These are phyloP conservation scores for Chrysoporthe austroafricana DNA, from an alignment of 2,329 filamentous ascomycete genomes.

Conservation along the genomic window DNA sequence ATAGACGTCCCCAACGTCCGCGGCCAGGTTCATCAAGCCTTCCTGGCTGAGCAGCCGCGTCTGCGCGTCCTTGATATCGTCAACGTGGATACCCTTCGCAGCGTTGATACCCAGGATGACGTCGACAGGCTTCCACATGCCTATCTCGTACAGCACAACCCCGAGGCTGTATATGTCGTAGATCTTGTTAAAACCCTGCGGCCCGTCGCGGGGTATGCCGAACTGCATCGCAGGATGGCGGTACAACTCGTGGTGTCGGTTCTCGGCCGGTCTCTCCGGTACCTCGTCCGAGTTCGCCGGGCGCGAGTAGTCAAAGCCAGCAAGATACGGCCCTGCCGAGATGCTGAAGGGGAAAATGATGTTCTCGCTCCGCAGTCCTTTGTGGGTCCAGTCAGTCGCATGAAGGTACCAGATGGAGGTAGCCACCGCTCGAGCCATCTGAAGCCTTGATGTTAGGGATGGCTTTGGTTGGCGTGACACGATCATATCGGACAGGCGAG, in stretches of 20 bases:
- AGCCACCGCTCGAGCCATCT: slow-evolving; percentile 15
- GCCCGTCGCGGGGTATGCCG: slow-evolving; percentile 31
- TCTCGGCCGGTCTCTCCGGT: slow-evolving; percentile 45
- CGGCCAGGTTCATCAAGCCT: slow-evolving; percentile 16
- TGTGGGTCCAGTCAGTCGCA: slow-evolving; percentile 58
- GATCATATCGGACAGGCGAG: slow-evolving; percentile 14
- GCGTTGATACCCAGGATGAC: slow-evolving; percentile 36
- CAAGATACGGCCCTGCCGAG: slow-evolving; percentile 43
- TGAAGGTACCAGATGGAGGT: slow-evolving; percentile 43
- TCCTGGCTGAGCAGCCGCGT: slow-evolving; percentile 9
- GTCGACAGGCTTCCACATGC: slow-evolving; percentile 51
- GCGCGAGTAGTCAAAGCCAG: slow-evolving; percentile 55
- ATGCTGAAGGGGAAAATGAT: slow-evolving; percentile 50
- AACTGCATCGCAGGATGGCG: slow-evolving; percentile 43
- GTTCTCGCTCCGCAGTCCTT: slow-evolving; percentile 53
- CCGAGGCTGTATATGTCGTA: slow-evolving; percentile 56
- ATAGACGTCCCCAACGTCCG: slow-evolving; percentile 18
- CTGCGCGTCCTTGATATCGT: slow-evolving; percentile 2
- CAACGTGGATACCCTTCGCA: neutral
- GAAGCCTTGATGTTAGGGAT: slow-evolving; percentile 15
- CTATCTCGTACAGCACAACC: slow-evolving; percentile 54
- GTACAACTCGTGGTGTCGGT: slow-evolving; percentile 47
- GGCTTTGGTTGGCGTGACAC: slow-evolving; percentile 9
- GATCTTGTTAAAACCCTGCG: slow-evolving; percentile 37
- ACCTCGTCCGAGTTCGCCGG: slow-evolving; percentile 41